Evolutionary conservation across 768 basidiomycete species (phyloP).

Genomic region (Lactarius sp.): DNA sequence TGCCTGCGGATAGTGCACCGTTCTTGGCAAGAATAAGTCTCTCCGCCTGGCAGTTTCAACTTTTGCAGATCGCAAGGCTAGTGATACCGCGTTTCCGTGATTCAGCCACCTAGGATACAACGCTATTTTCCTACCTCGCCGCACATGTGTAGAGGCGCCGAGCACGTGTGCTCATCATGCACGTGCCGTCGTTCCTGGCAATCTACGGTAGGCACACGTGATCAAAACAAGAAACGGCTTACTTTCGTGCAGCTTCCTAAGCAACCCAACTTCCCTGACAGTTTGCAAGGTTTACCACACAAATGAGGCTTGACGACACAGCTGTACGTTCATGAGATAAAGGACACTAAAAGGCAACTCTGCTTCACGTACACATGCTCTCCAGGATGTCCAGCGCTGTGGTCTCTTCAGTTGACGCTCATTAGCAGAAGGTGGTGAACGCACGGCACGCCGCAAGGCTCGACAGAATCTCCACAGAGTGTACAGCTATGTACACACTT

Average conservation of each 20-base stretch:
- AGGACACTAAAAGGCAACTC: too few species aligned
- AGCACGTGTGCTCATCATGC: constrained; percentile 49
- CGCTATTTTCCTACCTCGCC: constrained; percentile 39
- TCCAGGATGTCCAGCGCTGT: constrained; percentile 54
- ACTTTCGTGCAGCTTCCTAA: constrained; percentile 50
- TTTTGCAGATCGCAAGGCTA: too few species aligned
- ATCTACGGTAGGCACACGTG: background rate
- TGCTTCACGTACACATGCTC: constrained; percentile 44
- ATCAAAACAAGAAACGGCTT: background rate
- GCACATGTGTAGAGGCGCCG: constrained; percentile 50
- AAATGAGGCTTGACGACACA: constrained; percentile 47
- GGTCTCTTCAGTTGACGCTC: background rate
- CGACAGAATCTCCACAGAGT: constrained; percentile 35
- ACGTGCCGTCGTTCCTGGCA: constrained; percentile 43
- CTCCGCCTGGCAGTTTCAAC: constrained; percentile 6
- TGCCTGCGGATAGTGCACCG: constrained; percentile 17
- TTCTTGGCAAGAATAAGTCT: constrained; percentile 16
- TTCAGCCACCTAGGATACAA: background rate
- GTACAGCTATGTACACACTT: constrained; percentile 42
- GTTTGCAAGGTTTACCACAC: constrained; percentile 43
- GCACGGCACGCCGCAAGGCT: constrained; percentile 45
- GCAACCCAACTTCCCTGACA: constrained; percentile 47
- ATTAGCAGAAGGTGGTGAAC: constrained; percentile 24
- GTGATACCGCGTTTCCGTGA: background rate
- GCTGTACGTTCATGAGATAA: constrained; percentile 32